Evolutionary conservation across 139 green algal species (phyloP).

Genomic region (Yamagishiella unicocca): DNA sequence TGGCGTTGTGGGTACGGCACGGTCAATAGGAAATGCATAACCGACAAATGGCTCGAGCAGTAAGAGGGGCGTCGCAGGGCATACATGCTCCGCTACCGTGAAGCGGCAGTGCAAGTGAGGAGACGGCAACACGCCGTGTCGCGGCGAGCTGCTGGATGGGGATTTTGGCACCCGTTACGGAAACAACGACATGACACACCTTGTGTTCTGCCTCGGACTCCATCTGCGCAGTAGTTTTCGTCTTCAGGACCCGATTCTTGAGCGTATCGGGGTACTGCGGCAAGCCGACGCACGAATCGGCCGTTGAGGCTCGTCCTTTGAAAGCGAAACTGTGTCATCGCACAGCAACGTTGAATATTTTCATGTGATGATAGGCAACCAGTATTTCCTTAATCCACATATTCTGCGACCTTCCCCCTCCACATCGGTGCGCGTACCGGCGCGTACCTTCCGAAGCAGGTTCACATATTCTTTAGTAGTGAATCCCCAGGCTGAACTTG

Average conservation of each 20-base stretch:
- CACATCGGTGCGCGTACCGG: neutral
- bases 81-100: neutral
- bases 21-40: neutral
- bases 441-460: neutral
- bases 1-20: neutral
- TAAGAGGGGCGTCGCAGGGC: neutral
- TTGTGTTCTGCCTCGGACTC: slow-evolving; percentile 4
- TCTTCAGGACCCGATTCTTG: neutral
- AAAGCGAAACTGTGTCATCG: neutral
- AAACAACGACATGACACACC: too few relatives aligned
- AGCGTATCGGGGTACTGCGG: slow-evolving; percentile 7
- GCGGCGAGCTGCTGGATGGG: too few relatives aligned
- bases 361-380: neutral
- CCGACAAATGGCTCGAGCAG: neutral
- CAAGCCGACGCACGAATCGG: too few relatives aligned
- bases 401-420: neutral
- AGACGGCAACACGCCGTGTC: too few relatives aligned
- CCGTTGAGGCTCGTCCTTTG: too few relatives aligned
- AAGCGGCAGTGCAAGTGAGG: neutral
- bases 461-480: neutral
- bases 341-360: neutral
- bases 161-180: too few relatives aligned
- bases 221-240: slow-evolving; percentile 32
- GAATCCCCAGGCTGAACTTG: slow-evolving; percentile 8
- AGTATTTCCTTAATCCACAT: neutral